Conservation (phyloP, 805 yeast species). For the Myxozyma neotropica region DNA sequence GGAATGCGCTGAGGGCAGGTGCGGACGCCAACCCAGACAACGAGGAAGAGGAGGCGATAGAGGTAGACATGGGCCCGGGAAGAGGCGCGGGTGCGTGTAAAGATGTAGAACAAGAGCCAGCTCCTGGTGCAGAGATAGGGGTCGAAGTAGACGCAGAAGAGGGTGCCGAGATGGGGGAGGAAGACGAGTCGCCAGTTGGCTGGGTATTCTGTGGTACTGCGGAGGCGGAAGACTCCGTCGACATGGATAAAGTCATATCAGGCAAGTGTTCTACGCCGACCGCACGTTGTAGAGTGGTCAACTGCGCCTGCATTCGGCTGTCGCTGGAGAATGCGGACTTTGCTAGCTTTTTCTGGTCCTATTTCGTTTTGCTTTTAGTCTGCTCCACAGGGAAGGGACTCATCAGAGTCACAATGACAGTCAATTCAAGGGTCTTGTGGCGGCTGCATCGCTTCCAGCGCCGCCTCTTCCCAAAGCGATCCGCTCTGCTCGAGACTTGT, state of each 20-base stretch:
- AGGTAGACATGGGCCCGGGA: not conserved
- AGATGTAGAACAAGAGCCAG: no score
- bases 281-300: not conserved
- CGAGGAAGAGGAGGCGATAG: not conserved
- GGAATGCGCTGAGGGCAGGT: not conserved
- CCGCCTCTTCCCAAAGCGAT: not conserved
- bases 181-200: no score
- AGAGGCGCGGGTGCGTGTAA: no score
- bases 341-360: not conserved
- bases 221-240: no score
- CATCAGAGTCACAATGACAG: not conserved
- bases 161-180: no score
- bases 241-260: no score
- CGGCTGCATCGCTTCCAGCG: not conserved
- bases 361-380: not conserved
- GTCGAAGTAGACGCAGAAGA: not conserved
- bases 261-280: not conserved
- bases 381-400: not conserved
- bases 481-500: not conserved
- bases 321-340: no score
- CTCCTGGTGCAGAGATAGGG: not conserved
- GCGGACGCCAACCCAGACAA: not conserved
- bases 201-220: no score
- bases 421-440: not conserved
- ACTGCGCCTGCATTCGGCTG: slow-evolving; percentile 9